Evolutionary conservation across 371 early-diverging fungal species (phyloP).

Genomic region (Mycotypha africana): DNA sequence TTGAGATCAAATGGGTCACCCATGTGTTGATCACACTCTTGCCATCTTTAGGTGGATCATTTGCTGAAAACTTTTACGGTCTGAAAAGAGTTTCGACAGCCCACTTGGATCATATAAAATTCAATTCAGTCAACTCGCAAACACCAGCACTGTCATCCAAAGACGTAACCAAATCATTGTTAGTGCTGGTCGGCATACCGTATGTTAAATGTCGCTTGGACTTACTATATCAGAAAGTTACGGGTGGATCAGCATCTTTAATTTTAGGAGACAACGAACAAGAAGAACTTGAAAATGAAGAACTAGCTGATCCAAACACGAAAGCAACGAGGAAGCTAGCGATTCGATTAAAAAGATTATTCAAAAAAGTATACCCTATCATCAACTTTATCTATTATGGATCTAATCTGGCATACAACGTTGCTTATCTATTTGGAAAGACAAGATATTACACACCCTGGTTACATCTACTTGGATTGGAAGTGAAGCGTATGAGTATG

Average conservation of each 20-base stretch:
- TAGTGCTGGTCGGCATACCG: constrained; percentile 69
- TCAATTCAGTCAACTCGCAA: constrained; percentile 11
- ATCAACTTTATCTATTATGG: constrained; percentile 60
- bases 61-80: constrained; percentile 92
- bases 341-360: constrained; percentile 41
- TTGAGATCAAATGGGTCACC: too few relatives aligned
- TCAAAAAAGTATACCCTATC: constrained; percentile 64
- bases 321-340: constrained; percentile 10
- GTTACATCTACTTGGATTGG: constrained; percentile 69
- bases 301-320: constrained; percentile 20
- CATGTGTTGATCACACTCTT: too few relatives aligned
- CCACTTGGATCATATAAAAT: constrained; percentile 16
- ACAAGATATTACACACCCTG: constrained; percentile 79
- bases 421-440: constrained; percentile 79
- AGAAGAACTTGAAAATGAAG: constrained; percentile 31
- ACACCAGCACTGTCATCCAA: constrained; percentile 26
- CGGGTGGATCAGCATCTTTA: constrained; percentile 63
- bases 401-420: constrained; percentile 58
- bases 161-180: constrained; percentile 63
- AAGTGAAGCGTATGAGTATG: constrained; percentile 72
- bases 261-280: constrained; percentile 58
- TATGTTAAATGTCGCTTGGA: constrained; percentile 74
- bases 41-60: constrained; percentile 75
- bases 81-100: constrained; percentile 61
- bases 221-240: constrained; percentile 60